These are phyloP conservation scores for Gracilariopsis chorda DNA, from an alignment of 23 red algal species.

Conservation along the genomic window DNA sequence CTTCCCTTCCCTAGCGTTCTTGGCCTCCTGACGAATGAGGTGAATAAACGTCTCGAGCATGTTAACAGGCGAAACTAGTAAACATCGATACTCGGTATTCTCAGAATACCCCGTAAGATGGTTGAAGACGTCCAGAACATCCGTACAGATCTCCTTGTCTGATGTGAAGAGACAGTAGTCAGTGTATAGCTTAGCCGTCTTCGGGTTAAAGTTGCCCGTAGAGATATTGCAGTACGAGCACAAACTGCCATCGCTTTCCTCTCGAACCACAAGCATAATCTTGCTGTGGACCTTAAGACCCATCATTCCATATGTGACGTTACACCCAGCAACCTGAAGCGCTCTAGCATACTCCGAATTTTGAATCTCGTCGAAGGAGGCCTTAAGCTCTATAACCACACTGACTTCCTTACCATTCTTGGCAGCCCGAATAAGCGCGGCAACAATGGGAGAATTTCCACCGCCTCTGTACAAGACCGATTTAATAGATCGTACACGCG, in stretches of 20 bases:
- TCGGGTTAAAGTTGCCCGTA: constrained; percentile 96
- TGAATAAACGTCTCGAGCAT: constrained; percentile 82
- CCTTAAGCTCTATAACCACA: constrained; percentile 96
- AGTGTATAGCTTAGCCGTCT: constrained; percentile 92
- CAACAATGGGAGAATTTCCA: constrained; percentile 81
- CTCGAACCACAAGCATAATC: constrained; percentile 86
- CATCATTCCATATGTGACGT: constrained; percentile 90
- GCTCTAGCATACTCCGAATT: constrained; percentile 83
- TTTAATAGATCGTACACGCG: constrained; percentile 84
- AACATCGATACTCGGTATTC: constrained; percentile 62
- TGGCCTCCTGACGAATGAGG: constrained; percentile 78
- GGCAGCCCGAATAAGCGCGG: constrained; percentile 85
- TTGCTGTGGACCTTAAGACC: constrained; percentile 94
- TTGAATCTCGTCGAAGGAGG: constrained; percentile 94
- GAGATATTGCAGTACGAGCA: constrained; percentile 79
- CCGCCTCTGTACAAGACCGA: constrained; percentile 89
- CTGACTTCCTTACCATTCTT: constrained; percentile 94
- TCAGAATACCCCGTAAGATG: constrained; percentile 77
- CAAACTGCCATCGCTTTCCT: constrained; percentile 77
- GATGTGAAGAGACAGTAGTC: constrained; percentile 86
- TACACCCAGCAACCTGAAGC: constrained; percentile 88
- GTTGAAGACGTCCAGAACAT: constrained; percentile 96
- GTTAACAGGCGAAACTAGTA: constrained; percentile 88
- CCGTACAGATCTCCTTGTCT: constrained; percentile 78
- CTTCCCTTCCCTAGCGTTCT: constrained; percentile 74